phyloP scores from a whole-genome alignment of 1,284 basidiomycete genomes.

The Ganoderma resinaceum region DNA sequence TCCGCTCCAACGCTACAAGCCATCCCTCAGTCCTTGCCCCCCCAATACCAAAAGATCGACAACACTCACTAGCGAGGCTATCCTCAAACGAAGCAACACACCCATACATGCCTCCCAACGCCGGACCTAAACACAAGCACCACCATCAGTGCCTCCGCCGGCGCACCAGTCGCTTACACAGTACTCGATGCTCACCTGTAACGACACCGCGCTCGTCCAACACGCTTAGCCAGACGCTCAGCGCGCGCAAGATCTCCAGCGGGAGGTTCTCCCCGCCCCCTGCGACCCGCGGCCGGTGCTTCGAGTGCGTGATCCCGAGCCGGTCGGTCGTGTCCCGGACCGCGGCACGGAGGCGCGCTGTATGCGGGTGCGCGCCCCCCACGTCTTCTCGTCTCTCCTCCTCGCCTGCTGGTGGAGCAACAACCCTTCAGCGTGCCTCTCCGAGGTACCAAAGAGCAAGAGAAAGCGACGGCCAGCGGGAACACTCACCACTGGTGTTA shows the following conservation, averaged over 20 bases:
- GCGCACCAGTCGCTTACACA: neutral
- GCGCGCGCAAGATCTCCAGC: slow-evolving; percentile 56
- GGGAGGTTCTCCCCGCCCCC: slow-evolving; percentile 55
- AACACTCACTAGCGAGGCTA: slow-evolving; percentile 52
- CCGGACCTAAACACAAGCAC: slow-evolving; percentile 46
- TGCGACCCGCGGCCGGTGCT: slow-evolving; percentile 46
- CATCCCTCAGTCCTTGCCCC: neutral
- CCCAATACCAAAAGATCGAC: neutral
- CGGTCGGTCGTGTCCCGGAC: slow-evolving; percentile 12
- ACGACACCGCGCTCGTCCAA: slow-evolving; percentile 63
- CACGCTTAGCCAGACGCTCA: slow-evolving; percentile 65
- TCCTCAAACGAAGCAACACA: slow-evolving; percentile 61
- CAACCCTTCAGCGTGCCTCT: neutral
- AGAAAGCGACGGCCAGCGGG: neutral
- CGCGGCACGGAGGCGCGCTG: neutral
- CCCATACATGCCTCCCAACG: slow-evolving; percentile 58
- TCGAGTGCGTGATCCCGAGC: slow-evolving; percentile 34
- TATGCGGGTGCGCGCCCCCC: slow-evolving; percentile 8
- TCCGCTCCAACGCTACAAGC: slow-evolving; percentile 56
- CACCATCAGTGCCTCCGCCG: neutral
- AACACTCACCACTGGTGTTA: too few relatives aligned
- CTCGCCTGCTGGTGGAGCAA: neutral
- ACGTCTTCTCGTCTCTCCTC: neutral
- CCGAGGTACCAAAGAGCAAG: too few relatives aligned
- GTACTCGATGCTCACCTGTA: slow-evolving; percentile 41